phyloP scores from a whole-genome alignment of 2,329 filamentous ascomycete species.

The Orbilia oligospora region DNA sequence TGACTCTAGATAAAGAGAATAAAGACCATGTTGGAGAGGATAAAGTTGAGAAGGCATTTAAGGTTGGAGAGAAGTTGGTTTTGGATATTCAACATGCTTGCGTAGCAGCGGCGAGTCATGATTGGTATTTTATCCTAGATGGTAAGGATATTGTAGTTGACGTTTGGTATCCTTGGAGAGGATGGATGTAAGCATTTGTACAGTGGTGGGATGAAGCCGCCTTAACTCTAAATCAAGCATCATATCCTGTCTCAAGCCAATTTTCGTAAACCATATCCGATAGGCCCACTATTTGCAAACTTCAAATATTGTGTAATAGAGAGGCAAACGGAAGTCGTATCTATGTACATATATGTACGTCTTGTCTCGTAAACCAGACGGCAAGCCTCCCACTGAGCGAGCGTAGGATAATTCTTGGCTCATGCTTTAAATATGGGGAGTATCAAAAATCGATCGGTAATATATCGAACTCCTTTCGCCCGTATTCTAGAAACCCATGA shows the following conservation, averaged over 20 bases:
- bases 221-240: no score
- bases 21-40: conserved; percentile 65
- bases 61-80: conserved; percentile 77
- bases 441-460: background rate
- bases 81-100: conserved; percentile 88
- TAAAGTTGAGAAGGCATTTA: conserved; percentile 66
- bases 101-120: conserved; percentile 79
- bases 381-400: background rate
- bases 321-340: background rate
- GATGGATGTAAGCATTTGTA: conserved; percentile 71
- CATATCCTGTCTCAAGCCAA: no score
- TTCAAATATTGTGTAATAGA: background rate
- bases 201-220: background rate
- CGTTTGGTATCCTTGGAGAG: conserved; percentile 80
- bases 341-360: background rate
- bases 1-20: conserved; percentile 72
- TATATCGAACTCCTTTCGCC: background rate
- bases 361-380: conserved; percentile 23
- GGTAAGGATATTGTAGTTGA: conserved; percentile 78
- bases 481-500: conserved; percentile 1
- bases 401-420: no score
- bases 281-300: background rate
- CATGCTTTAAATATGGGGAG: background rate
- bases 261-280: no score
- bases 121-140: conserved; percentile 82